Conservation (phyloP, 2,329 filamentous ascomycete species). For the Hymenoscyphus infarciens region DNA sequence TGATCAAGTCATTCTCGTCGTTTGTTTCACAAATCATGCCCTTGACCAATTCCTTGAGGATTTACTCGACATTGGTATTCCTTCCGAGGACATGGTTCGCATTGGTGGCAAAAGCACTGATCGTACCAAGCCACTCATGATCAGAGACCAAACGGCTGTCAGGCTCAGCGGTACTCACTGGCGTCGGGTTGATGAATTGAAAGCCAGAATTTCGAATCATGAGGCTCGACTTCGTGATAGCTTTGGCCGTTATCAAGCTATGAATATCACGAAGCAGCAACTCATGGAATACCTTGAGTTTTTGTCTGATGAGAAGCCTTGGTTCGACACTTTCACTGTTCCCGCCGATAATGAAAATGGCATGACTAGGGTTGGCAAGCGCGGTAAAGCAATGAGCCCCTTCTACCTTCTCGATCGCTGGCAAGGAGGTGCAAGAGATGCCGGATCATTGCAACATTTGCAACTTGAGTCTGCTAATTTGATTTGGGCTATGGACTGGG, state of each 20-base stretch:
- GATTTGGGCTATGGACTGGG: slow-evolving; percentile 51
- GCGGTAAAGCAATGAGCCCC: slow-evolving; percentile 42
- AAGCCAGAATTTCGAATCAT: slow-evolving; percentile 36
- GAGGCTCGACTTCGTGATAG: slow-evolving; percentile 24
- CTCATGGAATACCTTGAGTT: slow-evolving; percentile 49
- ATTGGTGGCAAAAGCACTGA: slow-evolving; percentile 57
- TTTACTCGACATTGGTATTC: slow-evolving; percentile 53
- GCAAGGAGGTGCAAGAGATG: slow-evolving; percentile 41
- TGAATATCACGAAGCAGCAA: slow-evolving; percentile 23
- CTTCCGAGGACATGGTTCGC: slow-evolving; percentile 49
- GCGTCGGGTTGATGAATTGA: slow-evolving; percentile 42
- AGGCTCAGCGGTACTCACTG: slow-evolving; percentile 38
- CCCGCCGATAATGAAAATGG: slow-evolving; percentile 43
- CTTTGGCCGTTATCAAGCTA: slow-evolving; percentile 20
- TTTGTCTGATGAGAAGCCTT: slow-evolving; percentile 45
- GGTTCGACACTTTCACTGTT: slow-evolving; percentile 54
- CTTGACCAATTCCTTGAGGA: slow-evolving; percentile 65
- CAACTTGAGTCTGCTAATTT: slow-evolving; percentile 29
- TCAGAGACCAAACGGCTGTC: slow-evolving; percentile 41
- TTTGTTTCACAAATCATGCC: slow-evolving; percentile 67
- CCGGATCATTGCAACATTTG: slow-evolving; percentile 42
- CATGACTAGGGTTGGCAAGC: slow-evolving; percentile 44
- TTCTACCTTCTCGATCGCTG: slow-evolving; percentile 55
- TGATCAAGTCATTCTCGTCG: slow-evolving; percentile 52
- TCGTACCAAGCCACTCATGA: slow-evolving; percentile 45